Percentiles rank a stretch among this genome's conserved stretches.
Conservation (phyloP, 805 yeast genomes). For the Sporopachydermia lactativora region DNA sequence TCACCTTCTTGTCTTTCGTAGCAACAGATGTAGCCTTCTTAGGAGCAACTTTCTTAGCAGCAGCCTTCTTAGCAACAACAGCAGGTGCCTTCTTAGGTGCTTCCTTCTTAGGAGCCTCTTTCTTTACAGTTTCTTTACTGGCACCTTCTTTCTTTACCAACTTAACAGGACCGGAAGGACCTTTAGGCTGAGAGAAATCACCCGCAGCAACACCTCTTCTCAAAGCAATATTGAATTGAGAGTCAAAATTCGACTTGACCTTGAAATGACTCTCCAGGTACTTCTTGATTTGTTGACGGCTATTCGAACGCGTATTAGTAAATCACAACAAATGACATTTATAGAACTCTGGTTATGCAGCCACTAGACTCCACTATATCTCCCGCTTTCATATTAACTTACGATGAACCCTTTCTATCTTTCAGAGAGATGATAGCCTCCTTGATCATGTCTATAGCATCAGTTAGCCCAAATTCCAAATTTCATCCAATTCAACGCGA, state of each 20-base stretch:
- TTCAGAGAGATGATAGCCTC: conserved; percentile 49
- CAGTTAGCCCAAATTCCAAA: no score
- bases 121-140: conserved; percentile 23
- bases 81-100: conserved; percentile 15
- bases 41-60: conserved; percentile 17
- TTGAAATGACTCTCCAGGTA: conserved; percentile 53
- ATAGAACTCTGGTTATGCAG: not conserved
- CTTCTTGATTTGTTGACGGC: conserved; percentile 83
- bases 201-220: conserved; percentile 72
- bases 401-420: conserved; percentile 63
- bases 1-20: conserved; percentile 10
- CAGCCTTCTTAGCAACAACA: conserved; percentile 17
- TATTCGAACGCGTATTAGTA: conserved; percentile 9
- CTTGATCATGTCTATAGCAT: conserved; percentile 39
- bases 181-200: conserved; percentile 73
- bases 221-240: conserved; percentile 60
- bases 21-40: conserved; percentile 11
- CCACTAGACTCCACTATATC: not conserved
- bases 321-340: conserved; percentile 4
- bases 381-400: conserved; percentile 18
- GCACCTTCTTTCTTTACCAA: conserved; percentile 30
- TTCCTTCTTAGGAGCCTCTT: conserved; percentile 18
- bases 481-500: no score
- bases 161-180: conserved; percentile 79
- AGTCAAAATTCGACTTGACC: conserved; percentile 49